phyloP scores from a whole-genome alignment of 78 protist species.

The Dictyostelium intermedium region DNA sequence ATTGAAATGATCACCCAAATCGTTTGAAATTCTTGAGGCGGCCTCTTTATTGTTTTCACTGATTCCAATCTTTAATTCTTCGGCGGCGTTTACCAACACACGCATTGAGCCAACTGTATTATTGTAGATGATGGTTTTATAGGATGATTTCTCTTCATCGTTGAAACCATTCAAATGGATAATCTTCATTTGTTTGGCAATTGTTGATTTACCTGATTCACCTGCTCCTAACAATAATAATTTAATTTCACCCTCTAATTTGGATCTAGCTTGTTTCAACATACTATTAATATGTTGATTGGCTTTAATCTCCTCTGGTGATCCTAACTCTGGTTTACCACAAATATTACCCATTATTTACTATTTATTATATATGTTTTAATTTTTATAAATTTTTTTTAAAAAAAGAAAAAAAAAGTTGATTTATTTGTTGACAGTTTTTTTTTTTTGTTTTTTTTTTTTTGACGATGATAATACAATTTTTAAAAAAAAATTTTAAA shows the following conservation, averaged over 20 bases:
- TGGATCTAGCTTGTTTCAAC: conserved; percentile 60
- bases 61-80: conserved; percentile 73
- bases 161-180: conserved; percentile 86
- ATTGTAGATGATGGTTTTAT: conserved; percentile 54
- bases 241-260: conserved; percentile 72
- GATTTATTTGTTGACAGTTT: neutral
- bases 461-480: neutral
- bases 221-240: conserved; percentile 89
- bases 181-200: conserved; percentile 93
- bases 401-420: neutral
- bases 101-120: conserved; percentile 83
- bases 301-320: conserved; percentile 65
- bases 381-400: neutral
- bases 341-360: conserved; percentile 72
- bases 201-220: conserved; percentile 91
- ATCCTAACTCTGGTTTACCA: conserved; percentile 65
- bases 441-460: neutral
- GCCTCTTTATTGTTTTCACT: conserved; percentile 70
- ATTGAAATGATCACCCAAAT: conserved; percentile 64
- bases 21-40: conserved; percentile 73
- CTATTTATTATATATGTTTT: neutral
- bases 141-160: conserved; percentile 77
- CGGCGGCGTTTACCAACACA: conserved; percentile 77
- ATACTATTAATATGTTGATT: conserved; percentile 65
- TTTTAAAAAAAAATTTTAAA: neutral